Evolutionary conservation across 169 alveolate species (phyloP).

Genomic region (Plasmodium adleri): DNA sequence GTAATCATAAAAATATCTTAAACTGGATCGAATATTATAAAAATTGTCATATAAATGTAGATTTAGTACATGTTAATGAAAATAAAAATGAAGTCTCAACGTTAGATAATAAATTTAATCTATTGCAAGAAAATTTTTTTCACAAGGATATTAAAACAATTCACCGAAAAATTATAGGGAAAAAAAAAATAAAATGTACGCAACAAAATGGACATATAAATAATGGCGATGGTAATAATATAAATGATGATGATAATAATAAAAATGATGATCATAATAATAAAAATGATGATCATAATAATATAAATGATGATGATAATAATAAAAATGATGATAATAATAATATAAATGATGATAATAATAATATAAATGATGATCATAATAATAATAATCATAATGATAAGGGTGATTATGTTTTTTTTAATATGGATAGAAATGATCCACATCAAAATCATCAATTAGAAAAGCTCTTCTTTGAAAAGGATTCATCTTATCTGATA

Average conservation of each 20-base stretch:
- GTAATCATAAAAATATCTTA: conserved; percentile 7
- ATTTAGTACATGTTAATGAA: conserved; percentile 18
- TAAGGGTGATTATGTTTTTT: neutral
- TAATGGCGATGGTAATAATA: neutral
- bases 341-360: neutral
- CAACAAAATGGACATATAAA: no score
- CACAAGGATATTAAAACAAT: conserved; percentile 18
- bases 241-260: neutral
- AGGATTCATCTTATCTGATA: neutral
- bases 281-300: neutral
- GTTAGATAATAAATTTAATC: conserved; percentile 32
- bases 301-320: neutral
- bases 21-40: conserved; percentile 16
- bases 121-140: conserved; percentile 36
- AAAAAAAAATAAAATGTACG: neutral
- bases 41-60: conserved; percentile 14
- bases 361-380: no score
- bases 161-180: conserved; percentile 1
- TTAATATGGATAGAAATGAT: conserved; percentile 5
- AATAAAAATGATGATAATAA: neutral
- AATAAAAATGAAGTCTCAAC: conserved; percentile 38
- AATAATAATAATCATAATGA: neutral
- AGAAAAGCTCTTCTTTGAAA: conserved; percentile 2
- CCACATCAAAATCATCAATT: neutral
- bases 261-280: neutral